phyloP scores from a whole-genome alignment of 176 grass and related monocot species.

The Oryza australiensis region DNA sequence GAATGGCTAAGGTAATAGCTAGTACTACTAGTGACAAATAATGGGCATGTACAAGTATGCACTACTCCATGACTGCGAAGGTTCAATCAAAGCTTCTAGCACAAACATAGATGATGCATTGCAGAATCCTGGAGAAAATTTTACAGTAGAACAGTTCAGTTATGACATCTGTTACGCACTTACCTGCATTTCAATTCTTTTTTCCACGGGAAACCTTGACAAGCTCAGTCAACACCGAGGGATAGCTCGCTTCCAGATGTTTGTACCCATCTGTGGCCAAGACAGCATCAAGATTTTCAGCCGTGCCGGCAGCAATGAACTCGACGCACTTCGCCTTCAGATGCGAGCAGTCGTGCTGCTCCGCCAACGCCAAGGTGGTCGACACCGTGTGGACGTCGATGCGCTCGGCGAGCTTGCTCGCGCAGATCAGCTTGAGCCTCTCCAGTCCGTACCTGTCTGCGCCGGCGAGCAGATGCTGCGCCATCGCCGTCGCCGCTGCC shows the following conservation, averaged over 20 bases:
- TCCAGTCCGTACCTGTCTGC: constrained; percentile 51
- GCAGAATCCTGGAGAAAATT: too few species aligned
- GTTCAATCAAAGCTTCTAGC: too few species aligned
- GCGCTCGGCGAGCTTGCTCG: constrained; percentile 23
- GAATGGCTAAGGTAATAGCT: too few species aligned
- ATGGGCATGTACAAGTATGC: too few species aligned
- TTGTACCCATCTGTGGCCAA: not conserved
- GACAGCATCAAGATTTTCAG: constrained; percentile 1
- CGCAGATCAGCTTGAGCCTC: constrained; percentile 47
- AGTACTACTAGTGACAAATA: too few species aligned
- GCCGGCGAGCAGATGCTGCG: constrained; percentile 35
- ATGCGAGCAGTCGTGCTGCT: constrained; percentile 37
- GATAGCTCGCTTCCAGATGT: not conserved
- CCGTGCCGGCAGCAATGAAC: constrained; percentile 21
- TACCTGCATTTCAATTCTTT: not conserved
- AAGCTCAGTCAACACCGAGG: not conserved
- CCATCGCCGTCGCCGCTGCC: not conserved
- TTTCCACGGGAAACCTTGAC: not conserved
- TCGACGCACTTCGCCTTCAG: constrained; percentile 46
- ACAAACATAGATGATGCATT: too few species aligned
- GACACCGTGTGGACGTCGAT: constrained; percentile 36
- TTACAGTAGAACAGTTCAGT: too few species aligned
- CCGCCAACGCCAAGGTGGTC: constrained; percentile 45
- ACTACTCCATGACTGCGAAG: too few species aligned
- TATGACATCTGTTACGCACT: not conserved